Base-by-base conservation (phyloP, 2,329 filamentous ascomycete species). In the Sporothrix brasiliensis region DNA sequence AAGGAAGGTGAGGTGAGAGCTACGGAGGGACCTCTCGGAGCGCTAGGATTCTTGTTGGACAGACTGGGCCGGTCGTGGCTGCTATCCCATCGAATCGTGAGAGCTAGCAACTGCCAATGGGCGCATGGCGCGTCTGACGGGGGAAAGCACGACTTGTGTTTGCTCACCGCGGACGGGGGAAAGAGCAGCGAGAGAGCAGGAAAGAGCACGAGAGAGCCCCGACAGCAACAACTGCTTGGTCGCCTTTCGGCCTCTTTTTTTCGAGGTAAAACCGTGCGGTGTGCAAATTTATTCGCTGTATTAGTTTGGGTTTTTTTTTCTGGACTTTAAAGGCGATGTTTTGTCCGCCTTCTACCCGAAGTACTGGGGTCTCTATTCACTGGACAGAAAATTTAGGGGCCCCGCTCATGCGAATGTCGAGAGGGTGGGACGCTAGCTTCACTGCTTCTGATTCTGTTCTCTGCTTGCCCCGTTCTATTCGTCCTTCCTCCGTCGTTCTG, bases 281-380 rank as follows among this genome's bases (percentile, higher is more conserved):
- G 27, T 52, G 63, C 63, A 50, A 39, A 52, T 66, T 66, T 52
- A 52, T 52, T 52, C 63, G 63, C 63, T 66, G 44, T 65, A 65
- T 66, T 16, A 44, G 41, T 52, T 52, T 34, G 27, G 44, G 6
- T 24, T 47, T 63, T 16, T 9, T 16, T n/a, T 50, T 21, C 52
- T 41, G n/a, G 47, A n/a, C 44, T 19, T 50, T 47, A 30, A n/a
- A 41, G 41, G 10, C 39, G 5, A n/a, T 27, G 34, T 30, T 63
- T 63, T 30, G 60, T 49, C 47, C 47, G 47, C 61, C 61, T 50
- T 66, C 44, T 63, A 41, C 6, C 60, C 63, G 47, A 4, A 9
- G 27, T 14, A 24, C 24, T 50, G 61, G 61, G 61, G 44, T 66
- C 44, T 50, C 27, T 16, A 66, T n/a, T 66, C 61, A 41, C 49